Evolutionary conservation across 2,329 filamentous ascomycete genomes (phyloP).

Genomic region (Phialophora chinensis): DNA sequence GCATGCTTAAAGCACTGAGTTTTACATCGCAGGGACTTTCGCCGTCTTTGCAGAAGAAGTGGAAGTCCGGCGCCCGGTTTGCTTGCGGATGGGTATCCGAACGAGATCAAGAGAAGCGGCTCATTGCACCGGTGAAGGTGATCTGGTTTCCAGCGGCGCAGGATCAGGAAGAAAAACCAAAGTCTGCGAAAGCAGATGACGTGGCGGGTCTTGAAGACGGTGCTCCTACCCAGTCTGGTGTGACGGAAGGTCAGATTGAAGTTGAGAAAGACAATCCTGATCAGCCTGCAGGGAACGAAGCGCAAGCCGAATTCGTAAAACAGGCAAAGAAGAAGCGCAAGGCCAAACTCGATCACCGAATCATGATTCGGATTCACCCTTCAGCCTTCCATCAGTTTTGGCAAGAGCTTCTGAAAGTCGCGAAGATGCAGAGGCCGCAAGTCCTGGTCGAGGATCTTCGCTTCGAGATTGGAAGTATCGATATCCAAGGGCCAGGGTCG

Average conservation of each 20-base stretch:
- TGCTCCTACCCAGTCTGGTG: neutral
- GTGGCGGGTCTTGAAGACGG: neutral
- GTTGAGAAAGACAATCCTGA: neutral
- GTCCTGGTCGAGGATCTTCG: constrained; percentile 70
- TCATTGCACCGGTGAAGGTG: constrained; percentile 74
- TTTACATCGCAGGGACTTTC: constrained; percentile 66
- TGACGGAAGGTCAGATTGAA: constrained; percentile 1
- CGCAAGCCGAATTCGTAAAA: neutral
- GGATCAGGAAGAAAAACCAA: constrained; percentile 37
- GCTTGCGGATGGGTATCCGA: constrained; percentile 66
- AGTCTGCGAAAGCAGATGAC: neutral
- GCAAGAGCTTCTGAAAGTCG: constrained; percentile 64
- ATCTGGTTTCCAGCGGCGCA: constrained; percentile 62
- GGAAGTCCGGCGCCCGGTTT: constrained; percentile 67
- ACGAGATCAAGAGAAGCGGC: constrained; percentile 57
- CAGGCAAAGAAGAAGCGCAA: constrained; percentile 26
- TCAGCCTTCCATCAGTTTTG: constrained; percentile 72
- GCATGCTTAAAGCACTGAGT: constrained; percentile 70
- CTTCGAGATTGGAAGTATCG: constrained; percentile 75
- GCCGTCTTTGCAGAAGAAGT: constrained; percentile 70
- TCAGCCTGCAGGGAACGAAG: neutral
- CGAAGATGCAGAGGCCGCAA: constrained; percentile 66
- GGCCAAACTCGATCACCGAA: constrained; percentile 54
- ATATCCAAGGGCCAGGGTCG: constrained; percentile 73
- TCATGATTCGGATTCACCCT: constrained; percentile 81